Base-by-base conservation (phyloP, 331 rosid genomes). In the Phaseolus coccineus region DNA sequence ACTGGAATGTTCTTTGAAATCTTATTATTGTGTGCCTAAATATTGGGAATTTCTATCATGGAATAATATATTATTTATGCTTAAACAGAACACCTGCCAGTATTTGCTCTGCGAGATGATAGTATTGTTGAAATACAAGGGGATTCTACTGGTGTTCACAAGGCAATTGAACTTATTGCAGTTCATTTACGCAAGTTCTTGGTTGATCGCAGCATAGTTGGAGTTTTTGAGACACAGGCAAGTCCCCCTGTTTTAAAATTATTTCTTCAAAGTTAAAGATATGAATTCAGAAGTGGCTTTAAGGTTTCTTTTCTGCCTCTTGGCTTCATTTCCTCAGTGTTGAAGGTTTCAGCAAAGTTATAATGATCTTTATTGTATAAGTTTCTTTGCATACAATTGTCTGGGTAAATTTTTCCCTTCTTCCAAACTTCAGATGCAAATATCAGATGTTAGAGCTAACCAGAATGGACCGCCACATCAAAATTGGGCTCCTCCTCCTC, bases 71-170 rank as follows among this genome's bases (percentile, higher is more conserved):
- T 67, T 50, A 22, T 80, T 64, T 67, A 11, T 63, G 19, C 24
- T 73, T 48, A 56, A 39, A 68, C 86, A 85, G 88, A 79, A 44
- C 69, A 79, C 70, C 69, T 79, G 27, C 88, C 86, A 14, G 63
- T 59, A 70, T 85, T 85, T 82, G 86, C 86, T 57, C 6, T 85
- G 77, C 79, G 67, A 61, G 88, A 85, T 75, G 88, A 85, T 75
- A 85, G 86, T 57, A 37, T 85, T 57, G 88, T 85, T 74, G 88
- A 85, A 81, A 42, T 85, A 79, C 88, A 76, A 70, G 88, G 88
- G 50, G 88, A 85, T 55, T 24, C 88, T 56, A 67, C 84, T 57
- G 80, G 82, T 35, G 84, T 85, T 65, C 82, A 85, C 58, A 85
- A 82, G 65, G 88, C 86, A 5, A 82, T 85, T 56, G 88, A 85